Evolutionary conservation across 805 yeast genomes (phyloP).

Genomic region (Hanseniaspora pseudoguilliermondii): DNA sequence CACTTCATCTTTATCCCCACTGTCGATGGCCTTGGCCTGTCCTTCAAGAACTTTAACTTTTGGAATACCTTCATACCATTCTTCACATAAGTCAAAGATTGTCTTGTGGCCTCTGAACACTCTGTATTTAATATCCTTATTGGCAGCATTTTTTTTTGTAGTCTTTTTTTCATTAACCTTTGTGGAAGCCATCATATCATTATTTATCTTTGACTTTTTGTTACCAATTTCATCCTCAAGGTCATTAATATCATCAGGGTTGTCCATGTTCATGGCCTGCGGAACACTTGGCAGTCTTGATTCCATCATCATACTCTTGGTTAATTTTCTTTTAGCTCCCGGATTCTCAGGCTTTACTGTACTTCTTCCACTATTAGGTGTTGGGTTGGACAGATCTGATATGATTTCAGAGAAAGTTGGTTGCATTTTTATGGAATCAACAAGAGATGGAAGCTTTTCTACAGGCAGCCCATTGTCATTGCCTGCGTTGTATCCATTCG

Average conservation of each 20-base stretch:
- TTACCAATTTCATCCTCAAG: neutral
- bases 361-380: neutral
- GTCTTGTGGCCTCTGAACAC: conserved; percentile 29
- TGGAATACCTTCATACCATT: conserved; percentile 28
- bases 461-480: neutral
- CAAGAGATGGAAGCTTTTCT: conserved; percentile 3
- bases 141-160: conserved; percentile 21
- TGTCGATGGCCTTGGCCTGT: neutral
- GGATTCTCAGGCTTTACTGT: neutral
- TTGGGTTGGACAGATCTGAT: conserved; percentile 12
- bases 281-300: neutral
- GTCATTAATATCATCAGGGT: neutral
- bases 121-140: conserved; percentile 26
- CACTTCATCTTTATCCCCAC: neutral
- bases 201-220: neutral
- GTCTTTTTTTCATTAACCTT: neutral
- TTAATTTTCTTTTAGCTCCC: neutral
- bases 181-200: neutral
- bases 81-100: conserved; percentile 28
- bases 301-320: neutral
- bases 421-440: conserved; percentile 11
- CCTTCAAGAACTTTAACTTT: conserved; percentile 17
- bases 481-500: neutral
- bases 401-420: conserved; percentile 13
- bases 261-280: neutral